phyloP scores from a whole-genome alignment of 148 eudicot genomes.

The Selenicereus undatus region DNA sequence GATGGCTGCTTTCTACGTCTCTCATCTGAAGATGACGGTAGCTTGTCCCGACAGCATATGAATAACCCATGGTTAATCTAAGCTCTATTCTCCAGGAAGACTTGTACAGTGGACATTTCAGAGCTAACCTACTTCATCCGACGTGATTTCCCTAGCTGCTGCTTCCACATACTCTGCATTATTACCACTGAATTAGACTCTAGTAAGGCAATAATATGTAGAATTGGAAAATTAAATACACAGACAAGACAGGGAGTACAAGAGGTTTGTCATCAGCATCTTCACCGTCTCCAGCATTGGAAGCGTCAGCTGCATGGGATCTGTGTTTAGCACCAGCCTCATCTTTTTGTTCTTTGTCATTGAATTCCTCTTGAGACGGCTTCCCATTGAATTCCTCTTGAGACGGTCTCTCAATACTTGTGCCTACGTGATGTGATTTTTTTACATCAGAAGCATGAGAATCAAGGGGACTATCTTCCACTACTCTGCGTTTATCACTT shows the following conservation, averaged over 20 bases:
- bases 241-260: slow-evolving; percentile 35
- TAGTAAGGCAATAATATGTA: not conserved
- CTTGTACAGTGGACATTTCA: slow-evolving; percentile 3
- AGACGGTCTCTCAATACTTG: slow-evolving; percentile 24
- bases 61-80: not conserved
- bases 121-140: slow-evolving; percentile 30
- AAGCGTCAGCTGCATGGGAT: slow-evolving; percentile 19
- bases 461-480: slow-evolving; percentile 21
- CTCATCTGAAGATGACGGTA: slow-evolving; percentile 8
- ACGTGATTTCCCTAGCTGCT: slow-evolving; percentile 43
- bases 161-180: slow-evolving; percentile 70
- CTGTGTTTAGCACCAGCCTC: slow-evolving; percentile 32
- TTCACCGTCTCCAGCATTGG: slow-evolving; percentile 41
- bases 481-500: slow-evolving; percentile 21
- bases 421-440: slow-evolving; percentile 28
- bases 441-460: slow-evolving; percentile 22
- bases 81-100: not conserved
- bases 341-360: slow-evolving; percentile 30
- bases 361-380: slow-evolving; percentile 22
- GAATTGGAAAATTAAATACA: not conserved
- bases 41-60: slow-evolving; percentile 7
- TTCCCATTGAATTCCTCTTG: slow-evolving; percentile 26
- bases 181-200: slow-evolving; percentile 14
- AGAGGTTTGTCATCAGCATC: slow-evolving; percentile 77
- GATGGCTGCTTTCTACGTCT: not conserved